These are phyloP conservation scores for Phoma sp. DNA, from an alignment of 2,329 filamentous ascomycete genomes.

Conservation along the genomic window DNA sequence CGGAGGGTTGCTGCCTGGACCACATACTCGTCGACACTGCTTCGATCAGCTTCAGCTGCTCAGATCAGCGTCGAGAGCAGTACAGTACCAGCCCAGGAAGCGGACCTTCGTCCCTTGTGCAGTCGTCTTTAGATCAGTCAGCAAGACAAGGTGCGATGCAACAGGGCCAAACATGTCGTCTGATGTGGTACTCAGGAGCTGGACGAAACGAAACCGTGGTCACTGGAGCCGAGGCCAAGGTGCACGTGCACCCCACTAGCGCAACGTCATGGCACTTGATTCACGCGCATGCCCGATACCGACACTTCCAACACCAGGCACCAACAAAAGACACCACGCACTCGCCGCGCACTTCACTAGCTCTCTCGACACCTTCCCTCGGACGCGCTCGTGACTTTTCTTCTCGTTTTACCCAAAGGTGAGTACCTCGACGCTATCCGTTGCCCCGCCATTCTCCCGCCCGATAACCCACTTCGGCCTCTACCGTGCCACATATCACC, in stretches of 20 bases:
- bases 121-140: slow-evolving; percentile 55
- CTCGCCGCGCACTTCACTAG: slow-evolving; percentile 14
- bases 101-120: slow-evolving; percentile 77
- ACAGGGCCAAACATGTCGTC: slow-evolving; percentile 57
- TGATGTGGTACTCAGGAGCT: slow-evolving; percentile 8
- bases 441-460: slow-evolving; percentile 27
- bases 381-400: not conserved
- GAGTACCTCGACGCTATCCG: slow-evolving; percentile 13
- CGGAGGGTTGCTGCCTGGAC: slow-evolving; percentile 65
- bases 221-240: slow-evolving; percentile 16
- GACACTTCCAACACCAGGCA: slow-evolving; percentile 23
- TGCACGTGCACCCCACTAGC: slow-evolving; percentile 18
- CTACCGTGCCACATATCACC: not conserved
- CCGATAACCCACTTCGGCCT: slow-evolving; percentile 18
- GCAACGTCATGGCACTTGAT: slow-evolving; percentile 20
- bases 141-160: slow-evolving; percentile 60
- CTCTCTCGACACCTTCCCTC: not conserved
- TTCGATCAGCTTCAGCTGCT: slow-evolving; percentile 17
- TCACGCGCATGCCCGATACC: slow-evolving; percentile 18
- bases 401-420: slow-evolving; percentile 15
- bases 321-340: slow-evolving; percentile 18
- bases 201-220: slow-evolving; percentile 2
- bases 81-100: slow-evolving; percentile 92
- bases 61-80: slow-evolving; percentile 41
- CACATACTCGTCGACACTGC: slow-evolving; percentile 66